Base-by-base conservation (phyloP, 1,284 basidiomycete genomes). In the Rhodotorula sp. region DNA sequence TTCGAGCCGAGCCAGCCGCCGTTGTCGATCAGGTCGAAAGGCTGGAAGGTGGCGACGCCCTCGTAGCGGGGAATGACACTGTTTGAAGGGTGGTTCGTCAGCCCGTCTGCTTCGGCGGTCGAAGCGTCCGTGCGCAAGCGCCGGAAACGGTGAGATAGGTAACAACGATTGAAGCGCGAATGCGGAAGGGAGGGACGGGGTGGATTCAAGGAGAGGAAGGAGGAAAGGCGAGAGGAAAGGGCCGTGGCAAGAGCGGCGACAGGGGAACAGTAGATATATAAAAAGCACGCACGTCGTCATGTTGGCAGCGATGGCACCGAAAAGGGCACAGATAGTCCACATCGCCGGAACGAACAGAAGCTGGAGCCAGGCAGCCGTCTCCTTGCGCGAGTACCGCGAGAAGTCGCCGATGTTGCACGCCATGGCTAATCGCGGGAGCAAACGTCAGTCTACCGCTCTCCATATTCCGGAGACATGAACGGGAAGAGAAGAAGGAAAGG, bases 291-390 rank as follows among this genome's bases (percentile, higher is more conserved):
- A 44, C 22, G 60, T 67, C 22, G 69, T 70, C 64, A 67, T 69
- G 48, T 70, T 69, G 1, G 87, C 87, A 1, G 89, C 88, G 61
- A 90, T 89, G 22, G 88, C 87, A 22, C 90, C 84, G 66, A 86
- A 83, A 78, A 88, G 85, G 13, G 83, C 83, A 61, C 83, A 80
- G 46, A 86, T 80, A 1, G 89, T 90, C 82, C 91, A 91, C 8
- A 87, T 84, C 27, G 86, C 78, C 2, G 90, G 90, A 72, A 92
- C 89, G 76, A 90, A 86, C 67, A 86, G 74, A 17, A 91, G 78
- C 79, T 92, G 90, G 34, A 90, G 81, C 73, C 87, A 88, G n/a
- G 72, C 72, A 1, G 69, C 60, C 12, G 57, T 59, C 9, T 61
- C 58, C 29, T 55, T 71, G 36, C 50, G 58, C 37, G 46, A 37